Evolutionary conservation across 139 green algal genomes (phyloP).

Genomic region (Asterochloris sp.): DNA sequence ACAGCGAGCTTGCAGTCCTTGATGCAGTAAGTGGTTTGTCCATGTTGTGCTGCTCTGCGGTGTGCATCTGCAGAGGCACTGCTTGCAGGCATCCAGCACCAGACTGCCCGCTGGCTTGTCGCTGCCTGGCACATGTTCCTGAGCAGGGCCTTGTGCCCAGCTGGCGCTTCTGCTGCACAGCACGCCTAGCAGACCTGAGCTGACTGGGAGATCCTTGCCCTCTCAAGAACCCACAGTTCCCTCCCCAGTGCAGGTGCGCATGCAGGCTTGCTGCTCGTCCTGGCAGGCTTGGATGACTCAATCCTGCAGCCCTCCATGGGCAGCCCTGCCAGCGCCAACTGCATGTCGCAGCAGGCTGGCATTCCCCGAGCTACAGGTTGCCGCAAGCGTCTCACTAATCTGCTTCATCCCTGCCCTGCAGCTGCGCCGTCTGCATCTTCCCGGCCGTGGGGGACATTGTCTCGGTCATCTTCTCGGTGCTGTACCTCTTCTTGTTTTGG

Average conservation of each 20-base stretch:
- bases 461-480: not conserved
- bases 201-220: too few species aligned
- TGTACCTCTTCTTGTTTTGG: not conserved
- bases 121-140: too few species aligned
- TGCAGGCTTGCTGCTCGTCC: too few species aligned
- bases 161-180: too few species aligned
- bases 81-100: too few species aligned
- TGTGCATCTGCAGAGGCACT: not conserved
- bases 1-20: not conserved
- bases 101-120: too few species aligned
- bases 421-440: conserved; percentile 17
- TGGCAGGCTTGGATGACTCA: not conserved
- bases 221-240: too few species aligned
- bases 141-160: too few species aligned
- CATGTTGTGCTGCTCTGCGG: not conserved
- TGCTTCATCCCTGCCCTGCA: not conserved
- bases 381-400: not conserved
- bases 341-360: not conserved
- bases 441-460: conserved; percentile 17
- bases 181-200: too few species aligned
- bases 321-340: not conserved
- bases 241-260: too few species aligned
- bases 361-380: too few species aligned
- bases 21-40: not conserved
- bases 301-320: not conserved